Evolutionary conservation across 176 grass and related monocot genomes (phyloP).

Genomic region (Carex cristatella): DNA sequence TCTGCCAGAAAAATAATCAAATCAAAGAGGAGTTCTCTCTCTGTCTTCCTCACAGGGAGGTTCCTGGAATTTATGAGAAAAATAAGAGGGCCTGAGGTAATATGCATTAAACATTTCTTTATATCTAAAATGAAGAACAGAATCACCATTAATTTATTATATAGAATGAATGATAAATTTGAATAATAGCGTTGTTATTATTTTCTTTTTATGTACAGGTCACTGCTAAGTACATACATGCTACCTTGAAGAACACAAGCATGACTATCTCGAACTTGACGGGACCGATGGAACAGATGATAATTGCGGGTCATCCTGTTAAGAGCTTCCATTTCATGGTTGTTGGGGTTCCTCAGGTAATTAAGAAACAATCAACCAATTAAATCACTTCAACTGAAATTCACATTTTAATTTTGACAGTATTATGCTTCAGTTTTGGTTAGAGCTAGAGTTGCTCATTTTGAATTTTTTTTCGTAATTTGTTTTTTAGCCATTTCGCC

Average conservation of each 20-base stretch:
- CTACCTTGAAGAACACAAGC: constrained; percentile 32
- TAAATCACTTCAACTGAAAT: not conserved
- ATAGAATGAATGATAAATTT: not conserved
- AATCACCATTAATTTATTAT: not conserved
- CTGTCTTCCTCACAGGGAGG: constrained; percentile 12
- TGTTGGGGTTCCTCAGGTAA: constrained; percentile 29
- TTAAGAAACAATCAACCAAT: not conserved
- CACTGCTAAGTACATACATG: constrained; percentile 30
- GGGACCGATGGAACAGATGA: constrained; percentile 35
- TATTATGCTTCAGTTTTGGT: not conserved
- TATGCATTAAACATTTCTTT: not conserved
- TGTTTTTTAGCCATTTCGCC: not conserved
- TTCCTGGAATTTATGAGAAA: constrained; percentile 32
- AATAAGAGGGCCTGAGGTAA: constrained; percentile 36
- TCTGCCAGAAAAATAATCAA: constrained; percentile 28
- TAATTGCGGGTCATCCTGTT: constrained; percentile 32
- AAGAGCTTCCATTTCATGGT: constrained; percentile 36
- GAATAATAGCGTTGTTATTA: not conserved
- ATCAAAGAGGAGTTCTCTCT: constrained; percentile 29
- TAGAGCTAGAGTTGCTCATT: not conserved
- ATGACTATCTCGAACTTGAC: constrained; percentile 32
- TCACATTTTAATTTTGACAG: not conserved
- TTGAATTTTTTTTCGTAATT: not conserved
- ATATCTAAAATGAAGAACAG: not conserved
- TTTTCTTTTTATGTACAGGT: not conserved